These are phyloP conservation scores for Bryopsis sp. DNA, from an alignment of 139 green algal species.

Conservation along the genomic window DNA sequence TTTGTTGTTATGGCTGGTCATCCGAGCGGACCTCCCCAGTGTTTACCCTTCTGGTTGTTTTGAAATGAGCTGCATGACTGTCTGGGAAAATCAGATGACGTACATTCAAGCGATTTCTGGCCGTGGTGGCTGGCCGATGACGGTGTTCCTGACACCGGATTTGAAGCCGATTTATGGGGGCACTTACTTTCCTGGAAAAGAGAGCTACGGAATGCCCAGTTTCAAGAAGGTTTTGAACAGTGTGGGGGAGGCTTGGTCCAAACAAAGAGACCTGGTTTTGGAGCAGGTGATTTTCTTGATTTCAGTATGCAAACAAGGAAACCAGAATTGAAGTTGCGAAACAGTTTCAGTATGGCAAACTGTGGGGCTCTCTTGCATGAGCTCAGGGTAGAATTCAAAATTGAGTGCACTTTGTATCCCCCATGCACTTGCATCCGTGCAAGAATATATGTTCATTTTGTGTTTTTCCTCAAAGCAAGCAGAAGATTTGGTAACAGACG, in stretches of 20 bases:
- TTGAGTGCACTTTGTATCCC: too few relatives aligned
- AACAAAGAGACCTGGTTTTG: slow-evolving; percentile 26
- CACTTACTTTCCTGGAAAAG: slow-evolving; percentile 49
- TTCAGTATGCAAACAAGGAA: background rate
- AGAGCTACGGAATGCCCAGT: slow-evolving; percentile 33
- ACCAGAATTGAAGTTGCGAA: background rate
- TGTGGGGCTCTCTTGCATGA: too few relatives aligned
- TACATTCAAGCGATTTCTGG: slow-evolving; percentile 65
- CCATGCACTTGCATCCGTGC: too few relatives aligned
- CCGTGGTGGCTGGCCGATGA: slow-evolving; percentile 59
- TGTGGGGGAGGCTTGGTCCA: slow-evolving; percentile 39
- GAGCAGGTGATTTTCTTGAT: slow-evolving; percentile 46
- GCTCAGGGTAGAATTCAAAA: too few relatives aligned
- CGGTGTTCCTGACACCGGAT: slow-evolving; percentile 61
- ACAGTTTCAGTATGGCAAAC: background rate
- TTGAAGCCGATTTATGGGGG: slow-evolving; percentile 72
- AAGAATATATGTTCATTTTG: too few relatives aligned
- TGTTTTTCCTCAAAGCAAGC: too few relatives aligned
- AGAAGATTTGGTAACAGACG: too few relatives aligned
- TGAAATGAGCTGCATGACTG: too few relatives aligned
- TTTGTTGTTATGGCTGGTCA: too few relatives aligned
- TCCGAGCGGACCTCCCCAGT: too few relatives aligned
- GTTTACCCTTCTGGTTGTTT: too few relatives aligned
- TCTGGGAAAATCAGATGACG: slow-evolving; percentile 69
- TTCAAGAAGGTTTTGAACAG: slow-evolving; percentile 66